Percentiles rank a stretch among this genome's conserved stretches.
Conservation (phyloP, 345 rosid genomes). For the Eucalyptus sp. region DNA sequence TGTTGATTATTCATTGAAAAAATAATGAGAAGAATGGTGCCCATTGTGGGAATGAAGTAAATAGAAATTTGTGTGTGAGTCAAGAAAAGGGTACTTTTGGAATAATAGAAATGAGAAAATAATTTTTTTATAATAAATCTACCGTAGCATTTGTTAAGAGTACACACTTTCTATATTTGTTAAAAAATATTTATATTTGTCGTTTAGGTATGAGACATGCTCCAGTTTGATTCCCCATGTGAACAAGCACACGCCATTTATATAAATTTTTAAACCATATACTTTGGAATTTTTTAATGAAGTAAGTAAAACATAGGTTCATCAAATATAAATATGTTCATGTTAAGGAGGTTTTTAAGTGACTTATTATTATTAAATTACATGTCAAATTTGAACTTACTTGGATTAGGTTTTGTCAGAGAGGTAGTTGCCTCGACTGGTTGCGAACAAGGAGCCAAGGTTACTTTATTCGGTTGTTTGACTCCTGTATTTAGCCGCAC, state of each 20-base stretch:
- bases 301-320: neutral
- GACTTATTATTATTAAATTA: neutral
- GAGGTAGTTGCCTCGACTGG: neutral
- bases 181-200: neutral
- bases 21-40: neutral
- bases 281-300: neutral
- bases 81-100: neutral
- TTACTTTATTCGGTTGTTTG: too few relatives aligned
- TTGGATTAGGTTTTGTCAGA: neutral
- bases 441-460: too few relatives aligned
- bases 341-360: neutral
- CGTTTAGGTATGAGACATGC: neutral
- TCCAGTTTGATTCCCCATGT: neutral
- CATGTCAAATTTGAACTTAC: neutral
- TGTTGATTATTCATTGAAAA: too few relatives aligned
- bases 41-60: neutral
- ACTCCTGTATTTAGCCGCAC: too few relatives aligned
- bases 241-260: neutral
- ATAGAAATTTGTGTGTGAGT: neutral
- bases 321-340: neutral
- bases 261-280: neutral
- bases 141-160: neutral
- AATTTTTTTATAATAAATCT: neutral
- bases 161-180: neutral
- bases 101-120: too few relatives aligned